Percentiles rank a stretch among this genome's conserved stretches.
Evolutionary conservation across 2,329 filamentous ascomycete species (phyloP).

Genomic region (Aphanoascus verrucosus): DNA sequence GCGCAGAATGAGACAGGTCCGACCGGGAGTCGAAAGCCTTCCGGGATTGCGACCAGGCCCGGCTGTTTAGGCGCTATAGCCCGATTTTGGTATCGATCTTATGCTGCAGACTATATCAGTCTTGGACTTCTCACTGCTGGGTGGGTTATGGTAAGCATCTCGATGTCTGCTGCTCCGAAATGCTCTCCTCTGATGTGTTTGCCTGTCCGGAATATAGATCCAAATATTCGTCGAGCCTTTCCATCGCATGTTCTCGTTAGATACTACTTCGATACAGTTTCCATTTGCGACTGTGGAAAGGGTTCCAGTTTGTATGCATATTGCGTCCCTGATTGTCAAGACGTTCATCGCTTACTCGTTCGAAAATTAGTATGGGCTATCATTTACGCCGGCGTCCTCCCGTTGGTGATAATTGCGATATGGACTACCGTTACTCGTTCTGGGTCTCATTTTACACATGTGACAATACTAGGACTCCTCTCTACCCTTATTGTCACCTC

Average conservation of each 20-base stretch:
- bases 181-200: neutral
- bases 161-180: neutral
- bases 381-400: slow-evolving; percentile 64
- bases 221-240: slow-evolving; percentile 68
- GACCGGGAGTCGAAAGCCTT: neutral
- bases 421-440: slow-evolving; percentile 56
- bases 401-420: slow-evolving; percentile 53
- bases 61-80: slow-evolving; percentile 40
- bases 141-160: slow-evolving; percentile 38
- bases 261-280: slow-evolving; percentile 72
- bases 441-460: slow-evolving; percentile 68
- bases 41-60: slow-evolving; percentile 19
- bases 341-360: neutral
- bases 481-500: slow-evolving; percentile 66
- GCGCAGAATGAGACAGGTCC: neutral
- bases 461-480: slow-evolving; percentile 68
- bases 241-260: slow-evolving; percentile 85
- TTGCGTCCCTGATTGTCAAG: neutral
- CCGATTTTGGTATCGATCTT: slow-evolving; percentile 56
- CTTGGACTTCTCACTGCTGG: slow-evolving; percentile 57
- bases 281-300: slow-evolving; percentile 76
- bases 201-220: slow-evolving; percentile 37
- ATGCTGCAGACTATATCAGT: slow-evolving; percentile 80
- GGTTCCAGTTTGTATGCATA: slow-evolving; percentile 59
- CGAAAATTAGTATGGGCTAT: slow-evolving; percentile 45